These are phyloP conservation scores for Soucietia sequanensis DNA, from an alignment of 805 yeast species.

Conservation along the genomic window DNA sequence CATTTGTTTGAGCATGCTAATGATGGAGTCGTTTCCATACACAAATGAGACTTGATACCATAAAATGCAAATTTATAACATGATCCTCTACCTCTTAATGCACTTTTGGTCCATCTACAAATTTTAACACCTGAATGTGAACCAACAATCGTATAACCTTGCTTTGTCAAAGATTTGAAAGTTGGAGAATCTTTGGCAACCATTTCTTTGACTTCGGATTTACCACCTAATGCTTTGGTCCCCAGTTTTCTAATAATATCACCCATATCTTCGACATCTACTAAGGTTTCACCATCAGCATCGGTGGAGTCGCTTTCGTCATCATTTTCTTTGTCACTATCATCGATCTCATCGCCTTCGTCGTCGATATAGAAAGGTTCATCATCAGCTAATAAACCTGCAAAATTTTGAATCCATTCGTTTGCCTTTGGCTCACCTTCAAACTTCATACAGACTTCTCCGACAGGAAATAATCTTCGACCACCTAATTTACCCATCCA, in stretches of 20 bases:
- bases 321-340: conserved; percentile 44
- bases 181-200: conserved; percentile 89
- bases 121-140: conserved; percentile 94
- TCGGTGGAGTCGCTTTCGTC: conserved; percentile 33
- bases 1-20: conserved; percentile 92
- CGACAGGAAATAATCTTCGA: conserved; percentile 78
- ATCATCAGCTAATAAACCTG: conserved; percentile 62
- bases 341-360: conserved; percentile 56
- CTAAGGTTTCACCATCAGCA: conserved; percentile 45
- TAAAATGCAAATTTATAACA: conserved; percentile 92
- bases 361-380: conserved; percentile 64
- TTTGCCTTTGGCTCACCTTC: conserved; percentile 57
- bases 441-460: conserved; percentile 77
- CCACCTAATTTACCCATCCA: conserved; percentile 84
- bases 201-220: conserved; percentile 62
- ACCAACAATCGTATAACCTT: conserved; percentile 91
- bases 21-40: conserved; percentile 96
- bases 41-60: conserved; percentile 85
- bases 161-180: conserved; percentile 81
- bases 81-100: conserved; percentile 89
- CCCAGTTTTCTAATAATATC: conserved; percentile 45
- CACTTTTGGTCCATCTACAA: conserved; percentile 95
- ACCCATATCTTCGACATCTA: conserved; percentile 91
- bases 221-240: conserved; percentile 10
- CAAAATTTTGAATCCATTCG: conserved; percentile 67